Conservation (phyloP, 116 monocot genomes). For the Dioscorea cayenensis region DNA sequence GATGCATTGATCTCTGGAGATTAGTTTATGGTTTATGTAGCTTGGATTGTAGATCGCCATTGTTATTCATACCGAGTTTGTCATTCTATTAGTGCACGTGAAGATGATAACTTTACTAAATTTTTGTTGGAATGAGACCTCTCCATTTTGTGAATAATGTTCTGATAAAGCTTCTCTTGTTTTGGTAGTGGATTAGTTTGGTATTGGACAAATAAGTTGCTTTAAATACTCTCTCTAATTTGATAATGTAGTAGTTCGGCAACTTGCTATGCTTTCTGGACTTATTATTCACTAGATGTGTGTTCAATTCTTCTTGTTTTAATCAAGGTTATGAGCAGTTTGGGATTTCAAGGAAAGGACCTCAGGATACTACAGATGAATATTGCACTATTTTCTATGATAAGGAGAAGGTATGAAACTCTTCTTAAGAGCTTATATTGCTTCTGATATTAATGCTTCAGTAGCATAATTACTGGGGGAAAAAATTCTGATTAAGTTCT, state of each 20-base stretch:
- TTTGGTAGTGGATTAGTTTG: no score
- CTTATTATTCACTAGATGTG: no score
- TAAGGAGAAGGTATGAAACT: slow-evolving; percentile 62
- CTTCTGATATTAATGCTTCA: background rate
- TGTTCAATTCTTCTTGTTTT: background rate
- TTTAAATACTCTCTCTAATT: no score
- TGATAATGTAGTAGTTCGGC: no score
- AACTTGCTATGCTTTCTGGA: no score
- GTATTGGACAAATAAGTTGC: no score
- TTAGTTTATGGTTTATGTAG: background rate
- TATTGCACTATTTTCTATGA: slow-evolving; percentile 89
- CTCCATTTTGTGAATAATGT: no score
- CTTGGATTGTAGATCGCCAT: background rate
- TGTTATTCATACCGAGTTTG: background rate
- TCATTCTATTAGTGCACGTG: no score
- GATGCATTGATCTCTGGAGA: background rate
- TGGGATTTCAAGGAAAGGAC: slow-evolving; percentile 83
- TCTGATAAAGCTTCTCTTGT: no score
- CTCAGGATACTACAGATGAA: slow-evolving; percentile 77
- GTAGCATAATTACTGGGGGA: background rate
- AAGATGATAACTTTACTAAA: no score
- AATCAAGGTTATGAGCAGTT: slow-evolving; percentile 74
- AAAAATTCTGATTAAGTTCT: background rate
- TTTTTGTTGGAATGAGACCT: no score
- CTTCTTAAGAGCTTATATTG: background rate